A percentile compares a stretch with the other conserved stretches of the same genome.
Evolutionary conservation across 2,329 filamentous ascomycete genomes (phyloP).

Genomic region (Paecilomyces variotii): DNA sequence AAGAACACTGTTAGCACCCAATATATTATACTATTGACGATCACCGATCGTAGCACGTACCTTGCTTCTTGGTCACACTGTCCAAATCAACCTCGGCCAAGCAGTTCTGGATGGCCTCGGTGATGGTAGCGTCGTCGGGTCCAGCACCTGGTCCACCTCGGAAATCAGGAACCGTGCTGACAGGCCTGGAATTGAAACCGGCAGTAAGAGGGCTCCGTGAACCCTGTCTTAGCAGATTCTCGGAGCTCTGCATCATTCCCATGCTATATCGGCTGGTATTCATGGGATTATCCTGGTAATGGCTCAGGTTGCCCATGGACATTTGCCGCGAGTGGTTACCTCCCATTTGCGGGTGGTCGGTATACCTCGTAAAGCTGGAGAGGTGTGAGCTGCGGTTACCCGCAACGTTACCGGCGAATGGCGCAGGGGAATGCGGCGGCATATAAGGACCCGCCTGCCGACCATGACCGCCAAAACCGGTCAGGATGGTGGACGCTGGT

Average conservation of each 20-base stretch:
- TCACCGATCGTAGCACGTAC: conserved; percentile 30
- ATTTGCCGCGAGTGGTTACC: conserved; percentile 44
- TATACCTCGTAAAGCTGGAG: conserved; percentile 57
- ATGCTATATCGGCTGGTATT: conserved; percentile 32
- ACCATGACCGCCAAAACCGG: conserved; percentile 63
- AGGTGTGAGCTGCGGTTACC: conserved; percentile 61
- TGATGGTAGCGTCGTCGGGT: conserved; percentile 70
- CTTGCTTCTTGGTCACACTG: conserved; percentile 96
- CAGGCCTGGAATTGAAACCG: conserved; percentile 39
- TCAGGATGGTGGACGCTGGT: conserved; percentile 76
- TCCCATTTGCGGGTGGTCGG: conserved; percentile 47
- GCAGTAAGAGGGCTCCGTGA: conserved; percentile 45
- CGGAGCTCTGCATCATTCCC: conserved; percentile 36
- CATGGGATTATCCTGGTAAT: conserved; percentile 37
- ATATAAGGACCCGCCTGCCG: conserved; percentile 57
- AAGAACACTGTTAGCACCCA: not conserved
- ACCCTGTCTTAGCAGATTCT: conserved; percentile 34
- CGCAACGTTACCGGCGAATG: conserved; percentile 50
- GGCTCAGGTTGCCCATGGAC: conserved; percentile 50
- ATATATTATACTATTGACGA: not conserved
- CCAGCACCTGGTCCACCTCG: conserved; percentile 47
- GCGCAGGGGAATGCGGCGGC: conserved; percentile 73
- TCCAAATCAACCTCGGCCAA: conserved; percentile 86
- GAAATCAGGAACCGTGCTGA: conserved; percentile 51
- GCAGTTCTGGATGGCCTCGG: conserved; percentile 75